Evolutionary conservation across 306 rosid species (phyloP).

Genomic region (Macrotyloma uniflorum): DNA sequence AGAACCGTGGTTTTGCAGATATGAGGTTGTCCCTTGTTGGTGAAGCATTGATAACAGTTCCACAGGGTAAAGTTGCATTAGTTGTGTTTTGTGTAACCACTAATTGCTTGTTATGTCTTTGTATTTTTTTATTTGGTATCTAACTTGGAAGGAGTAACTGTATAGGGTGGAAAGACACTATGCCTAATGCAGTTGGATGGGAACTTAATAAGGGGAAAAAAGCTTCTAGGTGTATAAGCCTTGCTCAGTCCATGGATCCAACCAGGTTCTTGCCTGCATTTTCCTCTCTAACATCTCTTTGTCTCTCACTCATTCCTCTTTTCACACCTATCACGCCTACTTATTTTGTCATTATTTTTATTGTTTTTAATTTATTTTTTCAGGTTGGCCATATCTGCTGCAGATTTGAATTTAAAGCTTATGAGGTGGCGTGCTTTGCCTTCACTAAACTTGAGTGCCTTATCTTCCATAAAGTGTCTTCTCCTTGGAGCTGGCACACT

Average conservation of each 20-base stretch:
- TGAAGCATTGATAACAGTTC: conserved; percentile 65
- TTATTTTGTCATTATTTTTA: conserved; percentile 1
- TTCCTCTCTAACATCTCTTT: background rate
- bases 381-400: conserved; percentile 97
- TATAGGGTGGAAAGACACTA: conserved; percentile 60
- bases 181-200: conserved; percentile 91
- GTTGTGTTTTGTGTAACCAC: conserved; percentile 34
- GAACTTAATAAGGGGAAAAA: conserved; percentile 79
- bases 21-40: conserved; percentile 82
- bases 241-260: conserved; percentile 96
- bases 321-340: background rate
- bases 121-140: conserved; percentile 27
- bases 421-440: conserved; percentile 99
- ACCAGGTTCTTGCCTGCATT: conserved; percentile 56
- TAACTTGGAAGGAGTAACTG: conserved; percentile 33
- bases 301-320: background rate
- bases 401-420: conserved; percentile 96
- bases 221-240: conserved; percentile 74
- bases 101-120: conserved; percentile 22
- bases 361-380: conserved; percentile 31
- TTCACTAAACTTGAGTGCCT: conserved; percentile 64
- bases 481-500: conserved; percentile 98
- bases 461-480: conserved; percentile 90
- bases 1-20: conserved; percentile 93
- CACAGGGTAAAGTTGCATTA: conserved; percentile 64